phyloP scores from a whole-genome alignment of 495 filamentous ascomycete species.

The Aspergillus egyptiacus region DNA sequence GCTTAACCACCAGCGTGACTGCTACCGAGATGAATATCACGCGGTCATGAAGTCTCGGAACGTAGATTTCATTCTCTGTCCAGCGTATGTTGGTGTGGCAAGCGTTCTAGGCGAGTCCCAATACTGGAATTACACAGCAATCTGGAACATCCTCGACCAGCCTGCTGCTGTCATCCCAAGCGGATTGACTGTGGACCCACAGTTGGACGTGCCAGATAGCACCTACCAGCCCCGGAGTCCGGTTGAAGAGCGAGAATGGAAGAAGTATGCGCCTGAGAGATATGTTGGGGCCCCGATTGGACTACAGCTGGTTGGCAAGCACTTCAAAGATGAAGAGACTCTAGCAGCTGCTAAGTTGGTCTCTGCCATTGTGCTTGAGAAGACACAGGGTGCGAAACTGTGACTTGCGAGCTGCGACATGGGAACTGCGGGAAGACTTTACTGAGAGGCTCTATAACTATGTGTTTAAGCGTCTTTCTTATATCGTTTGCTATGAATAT shows the following conservation, averaged over 20 bases:
- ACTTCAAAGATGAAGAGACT: slow-evolving; percentile 39
- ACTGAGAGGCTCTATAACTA: no score
- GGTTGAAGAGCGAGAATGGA: slow-evolving; percentile 36
- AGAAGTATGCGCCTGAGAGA: slow-evolving; percentile 30
- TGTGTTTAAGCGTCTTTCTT: no score
- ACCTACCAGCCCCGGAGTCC: slow-evolving; percentile 27
- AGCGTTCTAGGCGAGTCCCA: slow-evolving; percentile 52
- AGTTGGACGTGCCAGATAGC: slow-evolving; percentile 28
- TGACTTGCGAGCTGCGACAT: background rate
- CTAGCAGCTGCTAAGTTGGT: slow-evolving; percentile 32
- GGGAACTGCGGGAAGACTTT: no score
- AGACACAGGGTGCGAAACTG: background rate
- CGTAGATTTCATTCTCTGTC: slow-evolving; percentile 67
- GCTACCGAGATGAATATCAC: slow-evolving; percentile 54
- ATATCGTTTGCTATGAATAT: no score
- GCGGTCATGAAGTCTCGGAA: slow-evolving; percentile 51
- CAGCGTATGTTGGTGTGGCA: slow-evolving; percentile 54
- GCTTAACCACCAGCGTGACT: slow-evolving; percentile 46
- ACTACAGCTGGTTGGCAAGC: slow-evolving; percentile 47
- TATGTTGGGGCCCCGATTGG: slow-evolving; percentile 44
- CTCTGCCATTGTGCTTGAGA: slow-evolving; percentile 22
- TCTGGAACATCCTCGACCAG: slow-evolving; percentile 72
- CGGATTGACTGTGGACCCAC: slow-evolving; percentile 39
- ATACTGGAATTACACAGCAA: slow-evolving; percentile 66
- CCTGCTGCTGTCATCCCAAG: slow-evolving; percentile 54